These are phyloP conservation scores for Polygonum aviculare DNA, from an alignment of 148 eudicot species.

Conservation along the genomic window DNA sequence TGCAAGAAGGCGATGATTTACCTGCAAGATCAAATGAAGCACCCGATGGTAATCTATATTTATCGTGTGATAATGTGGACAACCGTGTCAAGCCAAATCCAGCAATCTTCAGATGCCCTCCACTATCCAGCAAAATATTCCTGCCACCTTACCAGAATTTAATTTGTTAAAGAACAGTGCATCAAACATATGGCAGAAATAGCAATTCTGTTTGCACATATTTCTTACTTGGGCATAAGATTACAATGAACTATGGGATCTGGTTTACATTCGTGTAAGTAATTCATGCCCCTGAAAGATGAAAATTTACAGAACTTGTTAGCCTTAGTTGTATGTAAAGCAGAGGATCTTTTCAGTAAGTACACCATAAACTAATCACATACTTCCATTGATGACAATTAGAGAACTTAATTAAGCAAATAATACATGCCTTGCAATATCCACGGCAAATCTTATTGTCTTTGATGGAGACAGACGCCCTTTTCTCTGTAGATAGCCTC, in stretches of 20 bases:
- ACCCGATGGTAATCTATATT: conserved; percentile 39
- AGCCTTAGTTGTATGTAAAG: background rate
- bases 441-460: conserved; percentile 4
- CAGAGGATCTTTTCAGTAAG: background rate
- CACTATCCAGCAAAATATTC: conserved; percentile 99
- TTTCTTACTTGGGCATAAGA: conserved; percentile 92
- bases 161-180: conserved; percentile 44
- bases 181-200: conserved; percentile 8
- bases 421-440: conserved; percentile 10
- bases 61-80: conserved; percentile 65
- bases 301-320: background rate
- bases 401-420: background rate
- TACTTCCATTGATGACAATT: background rate
- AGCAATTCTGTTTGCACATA: conserved; percentile 24
- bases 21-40: conserved; percentile 2
- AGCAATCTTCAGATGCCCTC: conserved; percentile 80
- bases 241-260: conserved; percentile 79
- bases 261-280: conserved; percentile 92
- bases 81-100: conserved; percentile 80
- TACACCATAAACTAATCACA: background rate
- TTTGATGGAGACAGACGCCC: conserved; percentile 9
- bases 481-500: conserved; percentile 49
- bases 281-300: conserved; percentile 78
- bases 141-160: conserved; percentile 99
- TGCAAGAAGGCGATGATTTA: background rate